Evolutionary conservation across 1,139 yeast species (phyloP), one percentile per base, ranked within the genome.

Genomic region (Candida pseudocylindracea): DNA sequence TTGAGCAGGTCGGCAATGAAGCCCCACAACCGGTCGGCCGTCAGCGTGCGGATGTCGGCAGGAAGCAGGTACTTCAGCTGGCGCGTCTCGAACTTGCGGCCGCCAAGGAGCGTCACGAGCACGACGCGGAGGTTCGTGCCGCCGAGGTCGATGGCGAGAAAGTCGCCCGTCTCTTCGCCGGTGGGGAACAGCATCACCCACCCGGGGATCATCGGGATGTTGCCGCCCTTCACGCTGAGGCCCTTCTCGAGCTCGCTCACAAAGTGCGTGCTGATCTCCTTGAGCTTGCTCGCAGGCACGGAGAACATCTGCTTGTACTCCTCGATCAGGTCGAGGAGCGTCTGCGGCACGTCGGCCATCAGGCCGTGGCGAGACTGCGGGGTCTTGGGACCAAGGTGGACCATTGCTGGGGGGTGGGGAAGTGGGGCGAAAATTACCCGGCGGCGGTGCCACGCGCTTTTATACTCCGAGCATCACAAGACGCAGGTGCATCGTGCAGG

Each of bases 111-210:
- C 39, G 69, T 71, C 44, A 83, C 91, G 49, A 75, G 64, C 34
- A 85, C 93, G 35, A 81, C 93, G 52, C 95, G 69, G 52, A 83
- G 63, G 58, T 83, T 83, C 41, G 95, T 83, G 41, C 95, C 95
- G 50, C 95, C 95, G 57, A 88, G 67, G 53, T 88, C 98, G 39
- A 88, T 75, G 34, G 96, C 95, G 49, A 88, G 57, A 54, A 67
- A 88, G 42, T 79, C 73, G 41, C 98, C 98, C 31, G 63, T 64
- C 54, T 88, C 98, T 42, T 70, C 56, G 44, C 96, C 96, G 32
- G 91, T 74, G 38, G 98, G 96, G 61, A 61, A 74, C 46, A 78
- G 92, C 67, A 81, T 62, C 35, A 85, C 95, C 95, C 95, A 85
- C 39, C 92, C 80, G 31, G 93, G 93, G 48, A 76, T 81, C 98